Base-by-base conservation (phyloP, 805 yeast species). In the Teunomyces atbi region DNA sequence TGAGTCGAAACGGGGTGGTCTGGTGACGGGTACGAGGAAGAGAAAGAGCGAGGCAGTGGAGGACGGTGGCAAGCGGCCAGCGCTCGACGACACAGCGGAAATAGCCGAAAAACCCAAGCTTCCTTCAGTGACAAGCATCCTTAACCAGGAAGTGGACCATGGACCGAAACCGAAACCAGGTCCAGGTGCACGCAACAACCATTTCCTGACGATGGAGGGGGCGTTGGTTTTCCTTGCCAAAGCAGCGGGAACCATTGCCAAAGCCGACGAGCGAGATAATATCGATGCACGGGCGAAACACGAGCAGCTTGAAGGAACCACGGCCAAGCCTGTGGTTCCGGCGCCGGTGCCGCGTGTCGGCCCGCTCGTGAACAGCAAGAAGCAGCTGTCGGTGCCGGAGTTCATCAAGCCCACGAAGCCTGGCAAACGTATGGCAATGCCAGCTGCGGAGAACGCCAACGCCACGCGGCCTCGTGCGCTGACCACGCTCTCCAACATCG, bases 231-330 rank as follows among this genome's bases (percentile, higher is more conserved):
- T 82, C 59, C 61, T 86, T 18, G 92, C 94, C 5, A 82, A 83
- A 52, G 88, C 90, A 0, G 94, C 92, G 0, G 92, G 90, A 0
- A 78, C 84, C 8, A 82, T 84, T 15, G 87, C 90, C 3, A 73
- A 77, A 48, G 84, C 86, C 2, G 89, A 82, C 56, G 82, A 76
- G 51, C 67, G 86, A 51, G 88, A 83, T 56, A 67, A 78, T 34
- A 79, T 80, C 32, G 79, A 75, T 59, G 86, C 79, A 1, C 60
- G 74, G 45, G 70, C 68, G 41, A 69, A 73, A 47, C 80, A 79
- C 48, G 73, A 69, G 37, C 75, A 69, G 47, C 54, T 80, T 12
- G 84, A 79, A 45, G 57, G 51, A 11, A 19, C 18, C 13, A 15
- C 44, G 15, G 13, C 12, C 6, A n/a, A 39, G 13, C 16, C 41